These are phyloP conservation scores for Polyporus tsugae DNA, from an alignment of 1,284 basidiomycete genomes.

Conservation along the genomic window DNA sequence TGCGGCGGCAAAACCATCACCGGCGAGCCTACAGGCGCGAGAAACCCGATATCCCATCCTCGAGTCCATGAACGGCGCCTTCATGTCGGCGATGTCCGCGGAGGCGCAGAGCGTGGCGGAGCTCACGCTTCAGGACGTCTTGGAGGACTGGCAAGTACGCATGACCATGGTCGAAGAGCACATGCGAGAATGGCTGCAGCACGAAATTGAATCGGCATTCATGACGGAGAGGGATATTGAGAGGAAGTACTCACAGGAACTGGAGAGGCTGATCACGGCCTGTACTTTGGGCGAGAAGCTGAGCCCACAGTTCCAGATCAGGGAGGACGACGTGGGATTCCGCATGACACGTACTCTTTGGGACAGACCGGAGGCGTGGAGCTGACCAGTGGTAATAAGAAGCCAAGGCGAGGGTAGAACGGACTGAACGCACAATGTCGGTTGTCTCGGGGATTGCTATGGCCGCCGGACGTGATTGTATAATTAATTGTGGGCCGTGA, in stretches of 20 bases:
- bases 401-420: constrained; percentile 17
- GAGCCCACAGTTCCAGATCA: constrained; percentile 10
- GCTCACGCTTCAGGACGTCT: constrained; percentile 18
- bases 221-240: constrained; percentile 1
- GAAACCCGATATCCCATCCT: constrained; percentile 21
- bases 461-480: constrained; percentile 1
- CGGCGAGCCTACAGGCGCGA: constrained; percentile 17
- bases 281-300: neutral
- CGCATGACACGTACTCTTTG: constrained; percentile 26
- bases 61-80: constrained; percentile 16
- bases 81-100: constrained; percentile 27
- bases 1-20: constrained; percentile 13
- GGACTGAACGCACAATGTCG: constrained; percentile 16
- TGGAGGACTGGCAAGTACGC: constrained; percentile 16
- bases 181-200: constrained; percentile 19
- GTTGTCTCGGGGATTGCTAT: constrained; percentile 14
- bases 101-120: constrained; percentile 23
- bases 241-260: constrained; percentile 6
- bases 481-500: constrained; percentile 10
- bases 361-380: constrained; percentile 22
- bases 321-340: constrained; percentile 28
- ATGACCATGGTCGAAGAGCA: constrained; percentile 18
- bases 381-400: constrained; percentile 1
- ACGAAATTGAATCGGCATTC: neutral
- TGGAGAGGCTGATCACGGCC: neutral